Conservation (phyloP, 805 yeast species). For the Starmerella floricola region DNA sequence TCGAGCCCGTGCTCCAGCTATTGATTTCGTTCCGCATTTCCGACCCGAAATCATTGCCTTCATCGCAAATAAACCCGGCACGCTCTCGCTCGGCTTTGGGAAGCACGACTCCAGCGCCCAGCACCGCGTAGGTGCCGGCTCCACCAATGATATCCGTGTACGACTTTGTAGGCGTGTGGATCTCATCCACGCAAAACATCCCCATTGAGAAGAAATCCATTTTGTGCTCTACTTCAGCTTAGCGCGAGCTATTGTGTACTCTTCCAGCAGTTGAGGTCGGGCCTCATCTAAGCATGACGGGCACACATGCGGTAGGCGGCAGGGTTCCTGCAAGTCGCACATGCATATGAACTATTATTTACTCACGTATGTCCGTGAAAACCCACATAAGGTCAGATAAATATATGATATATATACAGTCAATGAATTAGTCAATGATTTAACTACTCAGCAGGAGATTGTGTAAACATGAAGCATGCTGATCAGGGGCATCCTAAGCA, state of each 20-base stretch:
- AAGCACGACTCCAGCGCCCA: conserved; percentile 55
- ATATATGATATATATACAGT: too few relatives aligned
- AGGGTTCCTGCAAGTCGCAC: too few relatives aligned
- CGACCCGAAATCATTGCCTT: conserved; percentile 65
- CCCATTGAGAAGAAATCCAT: conserved; percentile 55
- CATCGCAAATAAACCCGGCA: conserved; percentile 64
- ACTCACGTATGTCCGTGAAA: too few relatives aligned
- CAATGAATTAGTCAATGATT: too few relatives aligned
- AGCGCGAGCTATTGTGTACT: neutral
- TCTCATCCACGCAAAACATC: conserved; percentile 83
- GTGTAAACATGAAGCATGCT: too few relatives aligned
- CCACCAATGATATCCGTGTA: conserved; percentile 62
- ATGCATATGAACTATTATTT: too few relatives aligned
- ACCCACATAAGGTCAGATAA: too few relatives aligned
- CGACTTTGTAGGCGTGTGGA: conserved; percentile 39
- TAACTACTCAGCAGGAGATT: too few relatives aligned
- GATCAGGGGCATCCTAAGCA: too few relatives aligned
- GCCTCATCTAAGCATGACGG: too few relatives aligned
- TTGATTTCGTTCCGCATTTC: conserved; percentile 36
- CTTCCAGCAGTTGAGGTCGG: too few relatives aligned
- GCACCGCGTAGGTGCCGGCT: conserved; percentile 70
- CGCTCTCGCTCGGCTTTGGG: conserved; percentile 28
- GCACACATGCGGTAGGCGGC: too few relatives aligned
- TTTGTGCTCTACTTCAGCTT: neutral
- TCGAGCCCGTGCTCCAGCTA: conserved; percentile 50